phyloP scores from a whole-genome alignment of 2,329 filamentous ascomycete species.

The Exserohilum turcica region DNA sequence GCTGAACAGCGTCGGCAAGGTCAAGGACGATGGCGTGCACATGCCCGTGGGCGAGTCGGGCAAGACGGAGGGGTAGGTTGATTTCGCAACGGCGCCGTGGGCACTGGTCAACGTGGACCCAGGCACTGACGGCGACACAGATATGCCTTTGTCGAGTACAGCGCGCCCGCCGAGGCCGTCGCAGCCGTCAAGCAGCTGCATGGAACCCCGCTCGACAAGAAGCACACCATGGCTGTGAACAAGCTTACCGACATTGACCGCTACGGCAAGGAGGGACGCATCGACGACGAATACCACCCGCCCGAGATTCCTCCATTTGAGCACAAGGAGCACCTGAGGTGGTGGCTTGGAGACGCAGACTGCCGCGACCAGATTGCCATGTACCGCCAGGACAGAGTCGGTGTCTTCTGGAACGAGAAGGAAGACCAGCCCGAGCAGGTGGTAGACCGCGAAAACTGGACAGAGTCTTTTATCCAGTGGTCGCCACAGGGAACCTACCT shows the following conservation, averaged over 20 bases:
- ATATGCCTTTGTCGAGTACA: conserved; percentile 97
- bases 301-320: conserved; percentile 83
- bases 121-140: conserved; percentile 54
- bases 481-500: conserved; percentile 93
- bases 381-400: conserved; percentile 89
- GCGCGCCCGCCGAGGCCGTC: conserved; percentile 84
- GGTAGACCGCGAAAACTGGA: conserved; percentile 95
- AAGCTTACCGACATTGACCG: conserved; percentile 98
- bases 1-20: conserved; percentile 82
- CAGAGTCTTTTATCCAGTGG: conserved; percentile 97
- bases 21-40: conserved; percentile 83
- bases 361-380: conserved; percentile 95
- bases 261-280: conserved; percentile 88
- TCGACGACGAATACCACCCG: conserved; percentile 86
- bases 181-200: conserved; percentile 89
- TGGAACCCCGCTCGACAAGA: conserved; percentile 89
- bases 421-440: conserved; percentile 85
- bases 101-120: background rate
- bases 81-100: background rate
- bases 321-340: conserved; percentile 92
- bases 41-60: conserved; percentile 93
- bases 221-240: conserved; percentile 93
- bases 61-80: conserved; percentile 79
- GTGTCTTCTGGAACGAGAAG: conserved; percentile 98
- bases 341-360: conserved; percentile 86